Percentiles rank a stretch among this genome's conserved stretches.
Evolutionary conservation across 768 basidiomycete species (phyloP).

Genomic region (Galerina sulciceps): DNA sequence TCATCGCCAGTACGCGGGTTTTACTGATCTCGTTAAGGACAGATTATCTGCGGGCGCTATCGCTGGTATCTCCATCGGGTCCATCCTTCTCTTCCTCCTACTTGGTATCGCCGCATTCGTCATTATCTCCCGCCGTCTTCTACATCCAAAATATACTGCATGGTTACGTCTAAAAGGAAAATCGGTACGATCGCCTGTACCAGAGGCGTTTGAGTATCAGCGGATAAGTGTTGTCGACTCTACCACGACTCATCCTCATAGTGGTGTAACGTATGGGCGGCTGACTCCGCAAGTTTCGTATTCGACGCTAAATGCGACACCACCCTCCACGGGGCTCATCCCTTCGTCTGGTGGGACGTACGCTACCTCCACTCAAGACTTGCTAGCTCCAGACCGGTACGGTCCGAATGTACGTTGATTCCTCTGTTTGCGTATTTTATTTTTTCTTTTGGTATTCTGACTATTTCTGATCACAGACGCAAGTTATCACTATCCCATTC

Average conservation of each 20-base stretch:
- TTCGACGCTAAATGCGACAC: neutral
- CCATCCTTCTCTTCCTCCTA: neutral
- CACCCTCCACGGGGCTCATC: slow-evolving; percentile 4
- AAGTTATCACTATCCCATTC: slow-evolving; percentile 15
- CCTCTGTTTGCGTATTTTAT: neutral
- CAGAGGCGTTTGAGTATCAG: slow-evolving; percentile 8
- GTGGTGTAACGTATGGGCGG: neutral
- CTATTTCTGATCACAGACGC: neutral
- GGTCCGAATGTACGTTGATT: slow-evolving; percentile 5
- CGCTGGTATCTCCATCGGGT: slow-evolving; percentile 11
- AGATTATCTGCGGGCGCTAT: slow-evolving; percentile 18
- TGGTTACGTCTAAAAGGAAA: slow-evolving; percentile 5
- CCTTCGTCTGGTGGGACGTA: slow-evolving; percentile 9
- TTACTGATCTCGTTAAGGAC: neutral
- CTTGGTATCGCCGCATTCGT: neutral
- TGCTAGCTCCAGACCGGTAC: neutral
- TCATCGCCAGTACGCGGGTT: neutral
- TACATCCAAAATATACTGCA: neutral
- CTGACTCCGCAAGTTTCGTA: slow-evolving; percentile 1
- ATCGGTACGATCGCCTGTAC: neutral
- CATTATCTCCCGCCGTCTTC: neutral
- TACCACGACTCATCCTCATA: neutral
- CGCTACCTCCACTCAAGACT: neutral
- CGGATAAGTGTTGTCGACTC: slow-evolving; percentile 2
- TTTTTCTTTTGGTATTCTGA: neutral